These are phyloP conservation scores for Cystofilobasidium ferigula DNA, from an alignment of 768 basidiomycete genomes.

Conservation along the genomic window DNA sequence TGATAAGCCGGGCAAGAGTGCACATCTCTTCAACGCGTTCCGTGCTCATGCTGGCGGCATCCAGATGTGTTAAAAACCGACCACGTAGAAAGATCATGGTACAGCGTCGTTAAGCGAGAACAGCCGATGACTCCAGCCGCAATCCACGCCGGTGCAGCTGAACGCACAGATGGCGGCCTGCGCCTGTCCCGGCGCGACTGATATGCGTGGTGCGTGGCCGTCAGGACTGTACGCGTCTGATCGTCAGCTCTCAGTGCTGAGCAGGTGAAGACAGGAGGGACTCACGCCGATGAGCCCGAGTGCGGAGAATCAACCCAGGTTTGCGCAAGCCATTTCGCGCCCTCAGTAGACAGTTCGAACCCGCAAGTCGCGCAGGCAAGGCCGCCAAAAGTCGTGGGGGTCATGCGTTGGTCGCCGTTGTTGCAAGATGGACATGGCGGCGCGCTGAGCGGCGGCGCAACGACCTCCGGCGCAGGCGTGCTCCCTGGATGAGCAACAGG, in stretches of 20 bases:
- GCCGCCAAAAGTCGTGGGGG: background rate
- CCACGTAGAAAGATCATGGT: background rate
- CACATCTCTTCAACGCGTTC: too few relatives aligned
- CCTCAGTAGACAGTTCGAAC: background rate
- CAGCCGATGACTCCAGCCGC: background rate
- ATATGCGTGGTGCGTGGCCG: background rate
- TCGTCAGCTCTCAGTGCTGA: background rate
- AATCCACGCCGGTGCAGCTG: background rate
- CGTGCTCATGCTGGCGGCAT: too few relatives aligned
- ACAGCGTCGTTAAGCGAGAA: background rate
- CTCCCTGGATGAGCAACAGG: too few relatives aligned
- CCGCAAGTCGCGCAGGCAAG: background rate
- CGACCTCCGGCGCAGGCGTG: background rate
- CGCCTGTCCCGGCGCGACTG: background rate
- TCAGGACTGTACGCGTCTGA: background rate
- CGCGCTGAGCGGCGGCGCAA: background rate
- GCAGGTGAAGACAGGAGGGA: background rate
- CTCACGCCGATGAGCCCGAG: background rate
- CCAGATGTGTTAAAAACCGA: too few relatives aligned
- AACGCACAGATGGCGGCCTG: background rate
- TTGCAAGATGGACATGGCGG: background rate
- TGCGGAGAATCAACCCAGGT: background rate
- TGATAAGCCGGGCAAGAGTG: too few relatives aligned
- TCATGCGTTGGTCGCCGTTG: background rate
- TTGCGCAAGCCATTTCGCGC: background rate